These are phyloP conservation scores for Bruguiera hainesii DNA, from an alignment of 441 rosid species.

Conservation along the genomic window DNA sequence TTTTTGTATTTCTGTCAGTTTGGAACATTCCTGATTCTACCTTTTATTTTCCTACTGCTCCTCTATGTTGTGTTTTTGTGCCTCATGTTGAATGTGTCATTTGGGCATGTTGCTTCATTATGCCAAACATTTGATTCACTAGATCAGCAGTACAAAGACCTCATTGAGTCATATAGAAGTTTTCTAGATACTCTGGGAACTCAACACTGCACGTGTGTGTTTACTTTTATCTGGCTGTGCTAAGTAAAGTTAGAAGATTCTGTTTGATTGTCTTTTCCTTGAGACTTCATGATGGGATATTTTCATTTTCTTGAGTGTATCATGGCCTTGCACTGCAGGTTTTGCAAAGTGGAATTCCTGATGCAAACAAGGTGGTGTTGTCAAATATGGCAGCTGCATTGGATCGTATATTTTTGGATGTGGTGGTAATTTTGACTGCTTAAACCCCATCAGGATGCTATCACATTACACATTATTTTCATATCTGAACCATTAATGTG, in stretches of 20 bases:
- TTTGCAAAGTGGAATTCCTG: slow-evolving; percentile 59
- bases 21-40: background rate
- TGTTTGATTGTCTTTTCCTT: background rate
- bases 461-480: slow-evolving; percentile 13
- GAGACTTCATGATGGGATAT: slow-evolving; percentile 8
- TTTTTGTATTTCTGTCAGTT: slow-evolving; percentile 4
- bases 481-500: slow-evolving; percentile 25
- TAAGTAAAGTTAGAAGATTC: background rate
- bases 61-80: background rate
- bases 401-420: slow-evolving; percentile 74
- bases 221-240: too few species aligned
- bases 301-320: slow-evolving; percentile 11
- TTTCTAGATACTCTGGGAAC: too few species aligned
- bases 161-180: too few species aligned
- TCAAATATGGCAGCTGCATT: slow-evolving; percentile 80
- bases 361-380: slow-evolving; percentile 58
- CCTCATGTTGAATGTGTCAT: background rate
- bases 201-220: too few species aligned
- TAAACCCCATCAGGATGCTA: slow-evolving; percentile 22
- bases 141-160: too few species aligned
- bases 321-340: slow-evolving; percentile 48
- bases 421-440: slow-evolving; percentile 54
- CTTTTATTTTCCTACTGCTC: background rate
- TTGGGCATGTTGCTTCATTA: too few species aligned
- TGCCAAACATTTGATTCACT: too few species aligned